Evolutionary conservation across 768 basidiomycete genomes (phyloP).

Genomic region (Boletus huronensis): DNA sequence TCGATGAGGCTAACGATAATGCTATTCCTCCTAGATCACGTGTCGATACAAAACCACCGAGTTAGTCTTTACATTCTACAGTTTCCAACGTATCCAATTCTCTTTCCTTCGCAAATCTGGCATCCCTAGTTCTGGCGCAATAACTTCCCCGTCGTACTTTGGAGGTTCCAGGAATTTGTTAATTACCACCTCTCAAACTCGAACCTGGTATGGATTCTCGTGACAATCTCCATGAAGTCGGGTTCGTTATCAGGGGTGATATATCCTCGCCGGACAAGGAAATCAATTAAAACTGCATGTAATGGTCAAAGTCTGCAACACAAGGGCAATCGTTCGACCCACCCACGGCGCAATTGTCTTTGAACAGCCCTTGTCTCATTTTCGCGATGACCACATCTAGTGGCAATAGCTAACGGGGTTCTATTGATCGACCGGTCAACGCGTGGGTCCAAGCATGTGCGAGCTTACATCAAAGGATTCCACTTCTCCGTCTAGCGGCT

Average conservation of each 20-base stretch:
- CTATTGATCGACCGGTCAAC: neutral
- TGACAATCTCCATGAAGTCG: slow-evolving; percentile 72
- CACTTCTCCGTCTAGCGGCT: slow-evolving; percentile 88
- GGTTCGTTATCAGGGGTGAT: slow-evolving; percentile 88
- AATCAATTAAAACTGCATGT: slow-evolving; percentile 78
- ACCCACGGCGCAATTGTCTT: slow-evolving; percentile 90
- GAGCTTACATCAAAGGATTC: slow-evolving; percentile 80
- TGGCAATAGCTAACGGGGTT: slow-evolving; percentile 52
- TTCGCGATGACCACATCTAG: slow-evolving; percentile 58
- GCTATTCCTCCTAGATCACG: slow-evolving; percentile 7
- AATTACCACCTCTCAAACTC: slow-evolving; percentile 54
- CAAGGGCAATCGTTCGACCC: slow-evolving; percentile 16
- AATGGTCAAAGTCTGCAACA: slow-evolving; percentile 1
- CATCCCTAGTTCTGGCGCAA: neutral
- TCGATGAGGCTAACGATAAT: neutral
- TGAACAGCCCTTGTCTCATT: slow-evolving; percentile 76
- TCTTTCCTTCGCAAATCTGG: neutral
- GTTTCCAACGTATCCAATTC: neutral
- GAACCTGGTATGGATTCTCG: slow-evolving; percentile 69
- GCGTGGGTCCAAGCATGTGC: neutral
- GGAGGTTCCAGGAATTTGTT: neutral
- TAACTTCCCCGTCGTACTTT: neutral
- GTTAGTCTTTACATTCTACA: neutral
- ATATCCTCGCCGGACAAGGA: slow-evolving; percentile 81
- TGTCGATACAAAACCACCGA: neutral